Evolutionary conservation across 73 alveolate species (phyloP).

Genomic region (Blepharisma stoltei): DNA sequence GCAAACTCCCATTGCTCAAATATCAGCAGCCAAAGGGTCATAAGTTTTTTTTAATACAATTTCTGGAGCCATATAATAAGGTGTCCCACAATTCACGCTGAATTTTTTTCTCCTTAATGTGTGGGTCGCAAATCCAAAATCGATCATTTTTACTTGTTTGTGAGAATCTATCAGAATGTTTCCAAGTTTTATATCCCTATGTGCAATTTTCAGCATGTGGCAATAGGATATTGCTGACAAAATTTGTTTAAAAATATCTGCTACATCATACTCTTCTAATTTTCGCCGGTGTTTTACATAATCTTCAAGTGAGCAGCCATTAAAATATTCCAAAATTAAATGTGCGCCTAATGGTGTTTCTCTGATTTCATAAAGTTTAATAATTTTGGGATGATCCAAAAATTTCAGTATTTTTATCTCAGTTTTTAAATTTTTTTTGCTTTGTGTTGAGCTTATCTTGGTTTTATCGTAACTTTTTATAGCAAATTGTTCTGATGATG

Average conservation of each 20-base stretch:
- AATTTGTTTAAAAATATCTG: constrained; percentile 43
- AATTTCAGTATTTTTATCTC: constrained; percentile 57
- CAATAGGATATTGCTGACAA: constrained; percentile 54
- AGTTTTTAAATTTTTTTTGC: constrained; percentile 48
- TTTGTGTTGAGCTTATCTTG: constrained; percentile 31
- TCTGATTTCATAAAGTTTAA: constrained; percentile 50
- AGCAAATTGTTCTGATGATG: constrained; percentile 29
- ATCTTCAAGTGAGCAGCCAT: constrained; percentile 55
- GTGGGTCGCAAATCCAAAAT: constrained; percentile 52
- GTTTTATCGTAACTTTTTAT: constrained; percentile 41
- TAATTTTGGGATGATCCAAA: constrained; percentile 51
- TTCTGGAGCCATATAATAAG: constrained; percentile 96
- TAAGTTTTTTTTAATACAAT: constrained; percentile 53
- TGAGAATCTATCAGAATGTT: constrained; percentile 46
- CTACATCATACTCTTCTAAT: constrained; percentile 48
- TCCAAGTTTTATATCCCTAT: constrained; percentile 52
- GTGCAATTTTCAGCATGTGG: constrained; percentile 51
- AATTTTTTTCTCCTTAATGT: constrained; percentile 39
- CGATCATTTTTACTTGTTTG: constrained; percentile 43
- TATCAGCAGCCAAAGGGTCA: constrained; percentile 52
- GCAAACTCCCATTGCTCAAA: constrained; percentile 57
- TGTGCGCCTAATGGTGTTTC: constrained; percentile 46
- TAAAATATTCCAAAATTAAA: constrained; percentile 50
- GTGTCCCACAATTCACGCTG: constrained; percentile 80
- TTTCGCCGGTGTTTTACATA: constrained; percentile 45